phyloP scores from a whole-genome alignment of 2,329 filamentous ascomycete species.

The Neophaeococcomyces mojaviensis region DNA sequence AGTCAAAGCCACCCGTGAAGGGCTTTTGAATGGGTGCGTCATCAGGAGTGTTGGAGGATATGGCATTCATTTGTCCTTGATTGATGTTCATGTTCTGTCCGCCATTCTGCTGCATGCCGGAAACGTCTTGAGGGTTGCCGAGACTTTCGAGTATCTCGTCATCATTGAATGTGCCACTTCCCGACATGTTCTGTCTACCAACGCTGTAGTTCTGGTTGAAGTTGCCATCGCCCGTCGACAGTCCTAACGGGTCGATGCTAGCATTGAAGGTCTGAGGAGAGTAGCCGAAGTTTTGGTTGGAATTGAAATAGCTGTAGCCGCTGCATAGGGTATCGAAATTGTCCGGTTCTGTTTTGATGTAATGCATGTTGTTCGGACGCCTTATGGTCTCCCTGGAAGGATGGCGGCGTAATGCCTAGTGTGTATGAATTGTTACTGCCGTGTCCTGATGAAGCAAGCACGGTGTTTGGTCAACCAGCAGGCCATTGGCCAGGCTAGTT shows the following conservation, averaged over 20 bases:
- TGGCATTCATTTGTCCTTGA: conserved; percentile 59
- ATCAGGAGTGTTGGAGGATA: conserved; percentile 87
- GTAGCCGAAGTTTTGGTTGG: conserved; percentile 33
- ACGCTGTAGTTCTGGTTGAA: conserved; percentile 52
- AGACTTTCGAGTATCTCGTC: conserved; percentile 70
- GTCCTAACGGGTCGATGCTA: conserved; percentile 75
- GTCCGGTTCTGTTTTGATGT: conserved; percentile 62
- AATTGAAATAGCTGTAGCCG: conserved; percentile 33
- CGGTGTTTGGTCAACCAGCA: conserved; percentile 4
- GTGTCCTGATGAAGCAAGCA: conserved; percentile 1
- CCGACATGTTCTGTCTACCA: conserved; percentile 57
- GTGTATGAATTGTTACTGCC: background rate
- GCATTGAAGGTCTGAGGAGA: conserved; percentile 43
- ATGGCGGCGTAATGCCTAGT: background rate
- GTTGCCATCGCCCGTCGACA: conserved; percentile 56
- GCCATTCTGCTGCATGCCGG: conserved; percentile 31
- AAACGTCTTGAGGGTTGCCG: conserved; percentile 23
- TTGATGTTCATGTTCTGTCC: conserved; percentile 50
- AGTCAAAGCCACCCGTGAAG: conserved; percentile 68
- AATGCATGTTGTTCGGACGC: conserved; percentile 48
- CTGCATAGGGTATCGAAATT: conserved; percentile 51
- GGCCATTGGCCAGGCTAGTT: conserved; percentile 7
- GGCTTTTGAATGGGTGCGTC: conserved; percentile 88
- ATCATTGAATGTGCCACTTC: conserved; percentile 76
- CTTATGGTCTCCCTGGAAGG: background rate